These are phyloP conservation scores for Phytophthora pinifolia DNA, from an alignment of 352 stramenopile genomes.

Conservation along the genomic window DNA sequence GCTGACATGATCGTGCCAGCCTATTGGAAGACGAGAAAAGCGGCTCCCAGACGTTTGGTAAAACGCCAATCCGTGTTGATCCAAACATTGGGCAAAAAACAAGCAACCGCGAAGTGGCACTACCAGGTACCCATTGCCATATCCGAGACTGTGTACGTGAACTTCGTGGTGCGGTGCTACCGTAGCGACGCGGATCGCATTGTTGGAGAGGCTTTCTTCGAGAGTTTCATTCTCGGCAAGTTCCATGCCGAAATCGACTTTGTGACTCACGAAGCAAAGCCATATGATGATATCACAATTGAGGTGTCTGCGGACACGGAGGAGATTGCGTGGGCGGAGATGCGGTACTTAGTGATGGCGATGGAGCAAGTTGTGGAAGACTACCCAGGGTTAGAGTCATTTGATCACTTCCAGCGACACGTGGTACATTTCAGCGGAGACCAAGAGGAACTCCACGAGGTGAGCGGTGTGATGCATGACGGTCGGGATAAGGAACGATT, in stretches of 20 bases:
- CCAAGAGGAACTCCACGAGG: neutral
- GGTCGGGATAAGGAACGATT: too few species aligned
- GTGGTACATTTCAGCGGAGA: neutral
- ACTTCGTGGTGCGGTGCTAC: slow-evolving; percentile 20
- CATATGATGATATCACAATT: slow-evolving; percentile 16
- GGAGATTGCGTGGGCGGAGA: slow-evolving; percentile 18
- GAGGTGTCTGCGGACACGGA: slow-evolving; percentile 9
- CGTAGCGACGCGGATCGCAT: neutral
- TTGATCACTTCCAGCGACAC: neutral
- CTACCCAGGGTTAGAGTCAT: neutral
- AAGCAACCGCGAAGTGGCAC: slow-evolving; percentile 11
- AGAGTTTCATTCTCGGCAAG: slow-evolving; percentile 4
- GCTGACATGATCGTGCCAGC: slow-evolving; percentile 18
- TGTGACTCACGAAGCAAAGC: neutral
- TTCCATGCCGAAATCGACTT: slow-evolving; percentile 15
- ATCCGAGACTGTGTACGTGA: slow-evolving; percentile 13
- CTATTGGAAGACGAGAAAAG: slow-evolving; percentile 15
- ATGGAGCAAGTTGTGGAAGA: slow-evolving; percentile 17
- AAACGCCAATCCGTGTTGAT: neutral
- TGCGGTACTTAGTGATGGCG: slow-evolving; percentile 15
- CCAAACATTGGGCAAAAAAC: neutral
- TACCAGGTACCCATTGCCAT: slow-evolving; percentile 17
- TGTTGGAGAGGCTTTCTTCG: slow-evolving; percentile 1
- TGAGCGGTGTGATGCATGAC: neutral
- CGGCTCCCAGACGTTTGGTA: slow-evolving; percentile 1